phyloP scores from a whole-genome alignment of 2,329 filamentous ascomycete genomes.

The Colletotrichum theobromicola region DNA sequence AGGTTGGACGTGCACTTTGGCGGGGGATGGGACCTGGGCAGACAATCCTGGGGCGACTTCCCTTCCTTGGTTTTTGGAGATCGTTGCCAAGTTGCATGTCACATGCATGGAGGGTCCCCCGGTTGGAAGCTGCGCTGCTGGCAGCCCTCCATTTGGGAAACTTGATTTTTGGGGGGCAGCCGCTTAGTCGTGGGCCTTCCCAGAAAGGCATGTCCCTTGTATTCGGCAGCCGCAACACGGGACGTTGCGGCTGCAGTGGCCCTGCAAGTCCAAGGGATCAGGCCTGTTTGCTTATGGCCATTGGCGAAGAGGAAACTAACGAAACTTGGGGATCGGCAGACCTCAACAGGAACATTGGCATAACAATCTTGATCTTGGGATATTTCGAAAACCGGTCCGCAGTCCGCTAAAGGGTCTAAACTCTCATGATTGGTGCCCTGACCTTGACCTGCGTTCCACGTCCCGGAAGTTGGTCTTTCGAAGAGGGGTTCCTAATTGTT shows the following conservation, averaged over 20 bases:
- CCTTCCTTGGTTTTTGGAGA: slow-evolving; percentile 21
- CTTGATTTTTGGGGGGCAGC: slow-evolving; percentile 12
- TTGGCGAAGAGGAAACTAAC: not conserved
- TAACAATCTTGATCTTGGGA: not conserved
- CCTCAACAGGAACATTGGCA: not conserved
- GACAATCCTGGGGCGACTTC: slow-evolving; percentile 1
- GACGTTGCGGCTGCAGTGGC: not conserved
- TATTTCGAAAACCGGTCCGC: not conserved
- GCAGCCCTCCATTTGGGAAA: not conserved
- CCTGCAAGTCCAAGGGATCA: not conserved
- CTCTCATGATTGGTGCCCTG: not conserved
- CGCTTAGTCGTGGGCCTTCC: not conserved
- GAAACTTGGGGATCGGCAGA: not conserved
- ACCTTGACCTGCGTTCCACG: not conserved
- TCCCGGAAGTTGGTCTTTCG: not conserved
- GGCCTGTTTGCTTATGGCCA: not conserved
- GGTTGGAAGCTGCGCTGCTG: not conserved
- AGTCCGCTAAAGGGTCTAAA: not conserved
- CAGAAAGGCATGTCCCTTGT: slow-evolving; percentile 16
- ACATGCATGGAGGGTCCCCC: slow-evolving; percentile 18
- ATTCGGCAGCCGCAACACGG: not conserved
- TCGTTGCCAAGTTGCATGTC: slow-evolving; percentile 18
- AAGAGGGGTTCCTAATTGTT: not conserved
- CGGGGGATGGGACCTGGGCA: not conserved
- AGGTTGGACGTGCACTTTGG: slow-evolving; percentile 13